Evolutionary conservation across 805 yeast species (phyloP), one percentile per base, ranked within the genome.

Genomic region (Cyberlindnera mycetangii): DNA sequence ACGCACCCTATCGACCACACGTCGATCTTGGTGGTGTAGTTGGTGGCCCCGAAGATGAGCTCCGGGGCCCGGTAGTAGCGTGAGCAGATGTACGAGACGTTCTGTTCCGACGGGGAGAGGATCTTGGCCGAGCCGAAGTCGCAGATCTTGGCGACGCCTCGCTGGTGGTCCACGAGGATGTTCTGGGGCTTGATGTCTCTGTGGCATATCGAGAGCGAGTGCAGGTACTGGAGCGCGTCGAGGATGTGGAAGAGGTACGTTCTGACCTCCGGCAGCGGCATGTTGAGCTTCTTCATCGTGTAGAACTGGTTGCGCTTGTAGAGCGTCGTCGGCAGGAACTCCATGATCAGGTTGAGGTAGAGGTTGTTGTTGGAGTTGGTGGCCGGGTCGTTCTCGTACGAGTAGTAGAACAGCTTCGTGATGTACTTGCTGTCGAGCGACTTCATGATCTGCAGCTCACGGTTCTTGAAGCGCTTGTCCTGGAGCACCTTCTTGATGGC

Each of bases 1-100:
- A 93, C 99, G 71, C 99, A 93, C 17, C 96, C 97, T 12, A 95
- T 89, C 12, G 96, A 87, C 99, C 99, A 93, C 38, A 93, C 80
- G 64, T 93, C 99, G 53, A 93, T 93, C 65, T 92, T 90, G 24
- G 97, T 89, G 7, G 98, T 89, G 67, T 93, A 93, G 66, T 90
- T 88, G 21, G 96, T 85, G 12, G 98, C 96, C 16, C 98, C 99
- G 70, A 93, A 93, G 49, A 93, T 93, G 56, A 93, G 78, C 67
- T 93, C 99, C 0, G 99, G 99, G 7, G 99, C 99, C 45, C 99
- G 75, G 68, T 93, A 93, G 68, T 92, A 93, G 56, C 99, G 77
- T 16, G 97, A 89, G 68, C 99, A 93, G 41, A 93, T 93, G 66
- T 93, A 93, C 7, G 96, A 85, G 20, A 93, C 98, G 62, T 92